Percentiles rank a stretch among this genome's conserved stretches.
These are phyloP conservation scores for Dispira simplex DNA, from an alignment of 192 early-diverging fungal genomes.

Conservation along the genomic window DNA sequence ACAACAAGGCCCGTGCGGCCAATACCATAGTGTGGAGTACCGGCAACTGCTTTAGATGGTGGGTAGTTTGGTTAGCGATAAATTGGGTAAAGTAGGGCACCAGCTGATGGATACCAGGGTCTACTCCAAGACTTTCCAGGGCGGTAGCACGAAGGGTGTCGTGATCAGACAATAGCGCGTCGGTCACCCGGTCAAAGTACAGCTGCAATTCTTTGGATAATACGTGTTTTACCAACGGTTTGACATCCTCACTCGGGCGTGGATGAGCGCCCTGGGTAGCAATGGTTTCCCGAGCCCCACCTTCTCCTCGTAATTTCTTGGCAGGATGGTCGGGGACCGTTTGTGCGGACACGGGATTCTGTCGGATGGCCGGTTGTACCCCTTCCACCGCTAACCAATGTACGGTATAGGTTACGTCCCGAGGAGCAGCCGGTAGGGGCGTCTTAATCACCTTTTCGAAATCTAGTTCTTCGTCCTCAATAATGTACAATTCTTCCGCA, in stretches of 20 bases:
- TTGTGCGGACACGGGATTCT: constrained; percentile 76
- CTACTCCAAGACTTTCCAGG: constrained; percentile 64
- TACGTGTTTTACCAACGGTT: constrained; percentile 74
- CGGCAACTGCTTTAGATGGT: constrained; percentile 58
- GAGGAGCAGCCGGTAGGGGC: constrained; percentile 79
- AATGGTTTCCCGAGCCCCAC: background rate
- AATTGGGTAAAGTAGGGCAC: constrained; percentile 93
- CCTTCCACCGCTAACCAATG: constrained; percentile 99
- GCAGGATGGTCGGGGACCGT: background rate
- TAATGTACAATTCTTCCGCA: constrained; percentile 61
- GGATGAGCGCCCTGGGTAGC: constrained; percentile 14
- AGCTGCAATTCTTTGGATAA: constrained; percentile 86
- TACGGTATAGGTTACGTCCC: constrained; percentile 76
- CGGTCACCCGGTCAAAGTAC: constrained; percentile 87
- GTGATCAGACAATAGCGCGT: constrained; percentile 50
- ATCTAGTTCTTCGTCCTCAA: constrained; percentile 89
- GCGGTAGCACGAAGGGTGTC: constrained; percentile 56
- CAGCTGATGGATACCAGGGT: constrained; percentile 90
- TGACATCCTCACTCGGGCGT: constrained; percentile 13
- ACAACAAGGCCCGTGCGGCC: constrained; percentile 59
- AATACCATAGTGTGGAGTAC: constrained; percentile 62
- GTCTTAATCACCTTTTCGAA: constrained; percentile 75
- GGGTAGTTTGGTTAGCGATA: constrained; percentile 71
- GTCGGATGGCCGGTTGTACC: constrained; percentile 92
- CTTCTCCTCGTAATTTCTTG: constrained; percentile 8